Evolutionary conservation across 2,329 filamentous ascomycete genomes (phyloP), one percentile per base, ranked within the genome.

Genomic region (Paecilomyces sp.): DNA sequence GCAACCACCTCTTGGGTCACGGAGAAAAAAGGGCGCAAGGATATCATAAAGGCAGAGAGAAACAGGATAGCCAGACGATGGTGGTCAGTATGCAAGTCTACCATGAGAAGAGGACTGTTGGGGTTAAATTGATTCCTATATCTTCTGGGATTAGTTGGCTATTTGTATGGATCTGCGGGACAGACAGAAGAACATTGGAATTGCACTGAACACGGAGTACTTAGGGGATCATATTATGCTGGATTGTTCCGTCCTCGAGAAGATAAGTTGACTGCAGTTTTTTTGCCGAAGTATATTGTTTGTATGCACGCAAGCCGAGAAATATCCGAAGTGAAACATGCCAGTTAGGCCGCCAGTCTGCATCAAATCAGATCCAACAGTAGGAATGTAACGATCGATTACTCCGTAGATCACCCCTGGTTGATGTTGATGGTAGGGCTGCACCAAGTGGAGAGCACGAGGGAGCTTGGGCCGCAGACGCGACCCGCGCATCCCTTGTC

Each of bases 1-100:
- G 72, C 71, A 28, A 70, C 66, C 9, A 70, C 61, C 22, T 65
- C 66, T 25, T 75, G 71, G 63, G 69, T 65, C 60, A 65, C 67
- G 2, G 68, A 72, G 65, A n/a, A 65, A 65, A 59, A 70, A 68
- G 60, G 60, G 61, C 47, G 65, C 3, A 68, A 66, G 61, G 57
- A 60, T 11, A 60, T 62, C 51, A 61, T 60, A 5, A 62, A 59
- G 51, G 34, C 11, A 7, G 58, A 58, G 51, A 60, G 61, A 34
- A 56, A 58, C 57, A 24, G 57, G 58, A 33, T 15, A 1, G 9
- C 13, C 7, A 30, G 51, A 15, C 51, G 28, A 13, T 53, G 51
- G 51, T 47, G 41, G 41, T 18, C 18, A 18, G n/a, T 47, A 18
- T 47, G 41, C 15, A 47, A 47, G 41, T n/a, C 41, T 18, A 47